Conservation (phyloP, 2,329 filamentous ascomycete species). For the Fusarium drepaniforme region DNA sequence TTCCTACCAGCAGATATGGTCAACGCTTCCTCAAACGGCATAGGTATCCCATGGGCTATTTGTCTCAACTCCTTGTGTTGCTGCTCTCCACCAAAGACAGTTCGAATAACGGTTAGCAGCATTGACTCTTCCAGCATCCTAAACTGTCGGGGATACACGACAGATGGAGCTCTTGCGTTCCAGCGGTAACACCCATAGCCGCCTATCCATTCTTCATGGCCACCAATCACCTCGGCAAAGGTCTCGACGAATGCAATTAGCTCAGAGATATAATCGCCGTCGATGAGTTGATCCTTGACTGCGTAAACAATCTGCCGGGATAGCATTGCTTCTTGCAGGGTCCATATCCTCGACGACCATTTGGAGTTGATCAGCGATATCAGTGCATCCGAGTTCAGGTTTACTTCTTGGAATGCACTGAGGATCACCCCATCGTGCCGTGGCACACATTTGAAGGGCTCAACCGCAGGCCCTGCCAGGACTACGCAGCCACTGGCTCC, state of each 20-base stretch:
- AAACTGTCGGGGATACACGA: neutral
- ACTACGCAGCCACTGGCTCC: neutral
- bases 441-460: neutral
- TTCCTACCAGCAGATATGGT: neutral
- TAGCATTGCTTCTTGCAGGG: neutral
- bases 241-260: neutral
- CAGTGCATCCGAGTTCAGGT: neutral
- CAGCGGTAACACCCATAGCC: neutral
- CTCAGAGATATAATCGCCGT: neutral
- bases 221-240: neutral
- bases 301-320: neutral
- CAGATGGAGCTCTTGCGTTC: neutral
- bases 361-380: neutral
- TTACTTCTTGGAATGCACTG: neutral
- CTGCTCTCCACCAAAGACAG: neutral
- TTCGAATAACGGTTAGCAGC: neutral
- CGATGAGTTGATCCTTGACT: neutral
- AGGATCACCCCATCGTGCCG: neutral
- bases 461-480: neutral
- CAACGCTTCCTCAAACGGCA: neutral
- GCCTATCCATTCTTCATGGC: neutral
- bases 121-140: neutral
- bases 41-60: neutral
- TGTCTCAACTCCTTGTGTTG: neutral
- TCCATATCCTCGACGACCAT: neutral